Base-by-base conservation (phyloP, 2,329 filamentous ascomycete species). In the Xylariaceae sp. region DNA sequence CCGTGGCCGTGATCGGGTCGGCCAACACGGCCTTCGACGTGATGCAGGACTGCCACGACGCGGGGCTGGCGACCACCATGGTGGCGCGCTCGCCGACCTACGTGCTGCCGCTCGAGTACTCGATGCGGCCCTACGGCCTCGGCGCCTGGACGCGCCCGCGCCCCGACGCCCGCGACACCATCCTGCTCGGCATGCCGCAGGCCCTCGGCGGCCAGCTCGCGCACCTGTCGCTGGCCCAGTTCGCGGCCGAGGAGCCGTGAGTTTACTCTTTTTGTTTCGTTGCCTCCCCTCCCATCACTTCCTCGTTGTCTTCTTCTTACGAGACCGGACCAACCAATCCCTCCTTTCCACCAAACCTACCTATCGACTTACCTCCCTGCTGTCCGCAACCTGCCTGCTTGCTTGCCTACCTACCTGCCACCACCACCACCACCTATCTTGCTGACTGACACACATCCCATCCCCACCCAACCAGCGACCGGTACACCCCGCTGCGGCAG, bases 21-120 rank as follows among this genome's bases (percentile, higher is more conserved):
- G 59, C 58, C n/a, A 65, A 64, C 37, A 61, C 58, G 2, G 62
- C 57, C 5, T 65, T 67, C 31, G 60, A 65, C 43, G 44, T 63
- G 2, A 40, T 59, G 19, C 46, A 52, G 12, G 57, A 63, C 36
- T 60, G 56, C 35, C 37, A 53, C 30, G 26, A 36, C 2, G 49
- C 53, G 2, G 51, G 51, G 2, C 44, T 60, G 2, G n/a, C 39
- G 13, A 53, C 53, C 0, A 62, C 58, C 15, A 60, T 64, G 47
- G 28, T 55, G 2, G 55, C 42, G 9, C 52, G 60, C 2, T 60
- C 58, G 0, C 50, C 53, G 3, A 63, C 59, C 0, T 59, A 53
- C 23, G 30, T 63, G 5, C 32, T 59, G 10, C 60, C 59, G 0
- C 36, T 51, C 21, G 44, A 48, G 0, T 56, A 61, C 42, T 23